Base-by-base conservation (phyloP, 1,284 basidiomycete species). In the Malassezia psittaci region DNA sequence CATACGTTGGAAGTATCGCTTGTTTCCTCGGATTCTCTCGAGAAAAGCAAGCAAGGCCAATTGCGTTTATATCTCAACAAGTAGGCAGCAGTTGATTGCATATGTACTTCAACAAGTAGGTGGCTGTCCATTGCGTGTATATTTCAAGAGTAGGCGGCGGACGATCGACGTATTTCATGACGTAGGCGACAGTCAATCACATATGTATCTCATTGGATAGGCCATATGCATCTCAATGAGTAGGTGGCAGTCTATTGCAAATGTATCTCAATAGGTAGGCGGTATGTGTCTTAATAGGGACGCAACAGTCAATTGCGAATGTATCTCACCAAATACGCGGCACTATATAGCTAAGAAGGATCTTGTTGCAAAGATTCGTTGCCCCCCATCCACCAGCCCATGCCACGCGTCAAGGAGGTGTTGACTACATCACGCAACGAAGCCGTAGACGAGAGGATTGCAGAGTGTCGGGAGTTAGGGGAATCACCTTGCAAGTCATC, bases 351-450 rank as follows among this genome's bases (percentile, higher is more conserved):
- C 24, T 29, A 29, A 4, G 24, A 7, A 29, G 24, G 24, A 29
- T 29, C 4, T 29, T 29, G 24, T 29, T 29, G 24, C 24, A 29
- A 29, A 7, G 24, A 29, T 29, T 29, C 24, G 24, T 29, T 29
- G 24, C 24, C 48, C 24, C 48, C 48, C 37, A 49, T 39, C 37
- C 36, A 41, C 48, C 48, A 49, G 12, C 48, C 48, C 37, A 49
- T 41, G 19, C 48, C 48, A 34, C 48, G 48, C 21, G 48, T 37
- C 29, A 49, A 18, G 13, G 37, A 29, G 24, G 48, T 33, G 21
- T 34, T 33, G 16, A 48, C 47, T 9, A 33, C 47, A n/a, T 48
- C 47, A 32, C 47, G 47, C 16, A 48, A 34, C 47, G 47, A 24
- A 16, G 47, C 36, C 18, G 47, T 38, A 13, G 47, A 48, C 15